Conservation (phyloP, 1,284 basidiomycete species). For the Cutaneotrichosporon spelunceum region DNA sequence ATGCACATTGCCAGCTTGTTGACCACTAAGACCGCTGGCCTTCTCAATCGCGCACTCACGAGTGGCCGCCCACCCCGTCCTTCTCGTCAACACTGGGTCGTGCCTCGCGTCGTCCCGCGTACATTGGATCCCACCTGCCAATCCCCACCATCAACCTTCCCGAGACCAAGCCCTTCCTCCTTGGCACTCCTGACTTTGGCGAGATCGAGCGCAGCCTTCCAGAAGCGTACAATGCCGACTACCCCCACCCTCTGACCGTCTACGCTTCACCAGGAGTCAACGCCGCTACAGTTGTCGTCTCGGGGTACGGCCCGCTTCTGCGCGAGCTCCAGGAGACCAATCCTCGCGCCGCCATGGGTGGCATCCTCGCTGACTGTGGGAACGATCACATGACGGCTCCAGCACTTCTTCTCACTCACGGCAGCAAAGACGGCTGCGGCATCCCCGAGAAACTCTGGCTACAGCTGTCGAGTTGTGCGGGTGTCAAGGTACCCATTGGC, state of each 20-base stretch:
- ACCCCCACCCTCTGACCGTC: conserved; percentile 44
- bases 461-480: conserved; percentile 12
- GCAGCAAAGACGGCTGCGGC: conserved; percentile 39
- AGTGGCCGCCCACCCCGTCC: neutral
- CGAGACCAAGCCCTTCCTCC: conserved; percentile 33
- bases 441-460: conserved; percentile 42
- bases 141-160: conserved; percentile 17
- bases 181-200: conserved; percentile 27
- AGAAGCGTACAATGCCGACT: conserved; percentile 40
- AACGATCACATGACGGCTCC: conserved; percentile 26
- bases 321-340: conserved; percentile 23
- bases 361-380: conserved; percentile 35
- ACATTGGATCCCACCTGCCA: conserved; percentile 13
- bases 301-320: conserved; percentile 33
- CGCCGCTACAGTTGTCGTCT: conserved; percentile 25
- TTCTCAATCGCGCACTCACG: neutral
- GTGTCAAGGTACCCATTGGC: conserved; percentile 25
- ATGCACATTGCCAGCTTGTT: neutral
- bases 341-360: conserved; percentile 29
- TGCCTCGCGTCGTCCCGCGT: conserved; percentile 7
- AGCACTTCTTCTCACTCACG: conserved; percentile 27
- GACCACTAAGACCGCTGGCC: neutral
- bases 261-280: conserved; percentile 46
- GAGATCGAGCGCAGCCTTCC: conserved; percentile 30
- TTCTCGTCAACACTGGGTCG: neutral